Conservation (phyloP, 2,329 filamentous ascomycete species). For the Cladosporium cucumerinum region DNA sequence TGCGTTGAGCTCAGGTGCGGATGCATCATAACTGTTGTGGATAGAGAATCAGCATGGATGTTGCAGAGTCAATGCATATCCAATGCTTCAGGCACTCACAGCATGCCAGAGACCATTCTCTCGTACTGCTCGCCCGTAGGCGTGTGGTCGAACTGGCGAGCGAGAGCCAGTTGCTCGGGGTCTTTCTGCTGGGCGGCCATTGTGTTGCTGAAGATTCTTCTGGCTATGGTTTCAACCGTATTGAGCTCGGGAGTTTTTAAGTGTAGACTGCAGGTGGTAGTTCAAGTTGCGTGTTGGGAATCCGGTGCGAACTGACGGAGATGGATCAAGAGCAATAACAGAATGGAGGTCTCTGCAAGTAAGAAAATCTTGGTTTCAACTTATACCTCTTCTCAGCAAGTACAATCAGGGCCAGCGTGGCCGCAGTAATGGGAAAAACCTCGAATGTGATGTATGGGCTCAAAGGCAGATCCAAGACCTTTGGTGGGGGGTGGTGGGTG, state of each 20-base stretch:
- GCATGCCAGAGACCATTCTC: conserved; percentile 62
- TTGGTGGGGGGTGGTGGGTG: neutral
- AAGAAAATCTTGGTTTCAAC: neutral
- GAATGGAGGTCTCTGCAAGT: neutral
- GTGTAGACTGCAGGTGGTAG: neutral
- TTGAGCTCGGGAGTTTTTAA: neutral
- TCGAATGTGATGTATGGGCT: conserved; percentile 7
- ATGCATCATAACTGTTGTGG: conserved; percentile 41
- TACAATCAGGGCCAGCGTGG: neutral
- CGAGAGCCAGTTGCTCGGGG: conserved; percentile 42
- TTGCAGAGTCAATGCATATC: conserved; percentile 27
- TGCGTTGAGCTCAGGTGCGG: conserved; percentile 47
- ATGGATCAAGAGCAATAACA: neutral
- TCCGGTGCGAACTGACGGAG: neutral
- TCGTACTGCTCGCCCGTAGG: conserved; percentile 61
- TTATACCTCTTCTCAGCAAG: neutral
- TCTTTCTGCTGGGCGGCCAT: conserved; percentile 41
- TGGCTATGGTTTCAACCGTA: neutral
- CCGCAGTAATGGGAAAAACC: neutral
- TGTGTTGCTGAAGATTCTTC: neutral
- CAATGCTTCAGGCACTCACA: conserved; percentile 26
- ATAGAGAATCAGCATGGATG: neutral
- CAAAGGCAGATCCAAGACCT: neutral
- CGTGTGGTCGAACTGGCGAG: conserved; percentile 49
- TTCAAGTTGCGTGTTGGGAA: neutral